A percentile compares a stretch with the other conserved stretches of the same genome.
Conservation (phyloP, 495 filamentous ascomycete species). For the Penicillium cataractarum region DNA sequence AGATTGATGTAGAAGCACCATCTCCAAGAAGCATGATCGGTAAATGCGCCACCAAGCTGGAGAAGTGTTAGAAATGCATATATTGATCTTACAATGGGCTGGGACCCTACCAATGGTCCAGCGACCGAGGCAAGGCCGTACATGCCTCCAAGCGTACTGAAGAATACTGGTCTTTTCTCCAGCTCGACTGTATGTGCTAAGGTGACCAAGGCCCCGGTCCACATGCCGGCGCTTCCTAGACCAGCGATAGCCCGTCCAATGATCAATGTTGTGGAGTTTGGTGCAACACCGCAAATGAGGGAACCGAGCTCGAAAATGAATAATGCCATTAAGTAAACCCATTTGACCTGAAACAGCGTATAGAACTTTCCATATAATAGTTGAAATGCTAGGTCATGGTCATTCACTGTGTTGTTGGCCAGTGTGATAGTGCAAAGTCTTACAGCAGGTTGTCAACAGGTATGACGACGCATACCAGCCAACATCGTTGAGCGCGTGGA, state of each 20-base stretch:
- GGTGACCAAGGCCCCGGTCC: slow-evolving; percentile 51
- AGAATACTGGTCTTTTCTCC: slow-evolving; percentile 51
- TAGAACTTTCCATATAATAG: slow-evolving; percentile 43
- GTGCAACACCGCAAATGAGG: slow-evolving; percentile 70
- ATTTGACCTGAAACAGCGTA: slow-evolving; percentile 46
- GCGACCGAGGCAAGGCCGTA: slow-evolving; percentile 58
- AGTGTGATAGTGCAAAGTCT: too few species aligned
- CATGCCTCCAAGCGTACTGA: slow-evolving; percentile 38
- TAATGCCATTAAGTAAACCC: slow-evolving; percentile 28
- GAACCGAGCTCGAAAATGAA: slow-evolving; percentile 69
- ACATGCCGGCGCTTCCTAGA: slow-evolving; percentile 63
- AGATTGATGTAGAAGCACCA: slow-evolving; percentile 12
- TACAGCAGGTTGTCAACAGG: slow-evolving; percentile 45
- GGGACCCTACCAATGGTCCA: slow-evolving; percentile 14
- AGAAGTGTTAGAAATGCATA: too few species aligned
- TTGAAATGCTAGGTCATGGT: slow-evolving; percentile 22
- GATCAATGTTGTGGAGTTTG: slow-evolving; percentile 68
- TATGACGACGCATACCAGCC: slow-evolving; percentile 57
- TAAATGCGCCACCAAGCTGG: slow-evolving; percentile 18
- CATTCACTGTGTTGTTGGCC: slow-evolving; percentile 24
- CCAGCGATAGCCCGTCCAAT: slow-evolving; percentile 76
- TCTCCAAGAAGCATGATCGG: slow-evolving; percentile 9
- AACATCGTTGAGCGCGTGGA: slow-evolving; percentile 39
- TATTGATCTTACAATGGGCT: too few species aligned
- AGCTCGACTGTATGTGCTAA: slow-evolving; percentile 56